Evolutionary conservation across 1,139 yeast genomes (phyloP), one percentile per base, ranked within the genome.

Genomic region (Yamadazyma membranifaciens): DNA sequence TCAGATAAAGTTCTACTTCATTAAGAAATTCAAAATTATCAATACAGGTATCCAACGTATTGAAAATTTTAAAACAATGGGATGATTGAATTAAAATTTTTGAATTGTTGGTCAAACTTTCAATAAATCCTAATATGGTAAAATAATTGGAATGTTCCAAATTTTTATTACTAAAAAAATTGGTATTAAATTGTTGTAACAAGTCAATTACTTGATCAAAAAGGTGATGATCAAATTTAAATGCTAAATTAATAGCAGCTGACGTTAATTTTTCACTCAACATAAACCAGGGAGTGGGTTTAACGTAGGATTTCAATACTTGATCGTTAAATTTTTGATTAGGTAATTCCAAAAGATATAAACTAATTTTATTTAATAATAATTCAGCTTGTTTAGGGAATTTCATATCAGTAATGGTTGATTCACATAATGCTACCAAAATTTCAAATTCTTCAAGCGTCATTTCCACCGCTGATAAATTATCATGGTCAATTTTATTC

Each of bases 401-500:
- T 38, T 69, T 68, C 44, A 65, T 56, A 9, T 79, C 69, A 29
- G 54, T 55, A 2, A 60, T 48, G 7, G 83, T 72, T 14, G 87
- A 69, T 17, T 72, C 73, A 41, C 87, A 78, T 22, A 88, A 62
- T 0, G 95, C 87, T 39, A 81, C 55, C 42, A 89, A 63, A 5
- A 83, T 80, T 54, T 89, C 95, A 54, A 81, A 74, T 57, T 88
- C 95, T 40, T 75, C 76, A 28, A 67, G 56, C 2, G 74, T 59
- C 39, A 80, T 67, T 1, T 80, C 76, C 14, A 70, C 68, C 11
- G 46, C 46, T 1, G 68, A 56, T 26, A 60, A 41, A 14, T 41
- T 39, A 16, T 41, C 34, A 15, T 46, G 15, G 3, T 37, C 43
- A 13, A 64, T 54, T 34, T 52, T 48, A 2, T 52, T 42, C 33